Conservation (phyloP, 73 alveolate species). For the Urostyla sp. region DNA sequence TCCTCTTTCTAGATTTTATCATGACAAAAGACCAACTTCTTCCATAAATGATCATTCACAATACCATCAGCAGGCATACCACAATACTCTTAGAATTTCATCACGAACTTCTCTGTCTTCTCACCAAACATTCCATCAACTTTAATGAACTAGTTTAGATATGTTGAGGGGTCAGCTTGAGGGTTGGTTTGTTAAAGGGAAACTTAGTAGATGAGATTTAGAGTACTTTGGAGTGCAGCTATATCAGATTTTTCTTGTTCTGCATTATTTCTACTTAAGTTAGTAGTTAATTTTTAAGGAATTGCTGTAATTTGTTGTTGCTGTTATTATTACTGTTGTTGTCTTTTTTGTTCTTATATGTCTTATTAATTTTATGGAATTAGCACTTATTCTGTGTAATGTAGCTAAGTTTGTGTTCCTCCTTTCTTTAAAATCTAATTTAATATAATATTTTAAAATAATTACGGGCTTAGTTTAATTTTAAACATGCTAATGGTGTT, state of each 20-base stretch:
- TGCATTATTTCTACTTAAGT: background rate
- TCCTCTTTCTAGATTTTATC: conserved; percentile 40
- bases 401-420: background rate
- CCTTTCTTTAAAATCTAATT: background rate
- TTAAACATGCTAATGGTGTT: background rate
- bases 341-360: background rate
- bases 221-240: background rate
- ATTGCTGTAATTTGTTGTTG: background rate
- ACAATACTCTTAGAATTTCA: conserved; percentile 30
- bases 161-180: background rate
- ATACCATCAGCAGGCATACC: conserved; percentile 34
- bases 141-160: background rate
- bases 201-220: conserved; percentile 17
- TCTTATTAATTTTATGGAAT: background rate
- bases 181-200: conserved; percentile 10
- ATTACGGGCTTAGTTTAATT: background rate
- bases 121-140: conserved; percentile 50
- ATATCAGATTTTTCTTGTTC: conserved; percentile 2
- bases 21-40: background rate
- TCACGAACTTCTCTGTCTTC: conserved; percentile 44
- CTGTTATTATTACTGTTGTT: conserved; percentile 10
- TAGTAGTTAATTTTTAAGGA: background rate
- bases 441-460: background rate
- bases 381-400: conserved; percentile 6
- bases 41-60: conserved; percentile 35